Evolutionary conservation across 2,329 filamentous ascomycete genomes (phyloP), one percentile per base, ranked within the genome.

Genomic region (Plectosphaerella cucumerina): DNA sequence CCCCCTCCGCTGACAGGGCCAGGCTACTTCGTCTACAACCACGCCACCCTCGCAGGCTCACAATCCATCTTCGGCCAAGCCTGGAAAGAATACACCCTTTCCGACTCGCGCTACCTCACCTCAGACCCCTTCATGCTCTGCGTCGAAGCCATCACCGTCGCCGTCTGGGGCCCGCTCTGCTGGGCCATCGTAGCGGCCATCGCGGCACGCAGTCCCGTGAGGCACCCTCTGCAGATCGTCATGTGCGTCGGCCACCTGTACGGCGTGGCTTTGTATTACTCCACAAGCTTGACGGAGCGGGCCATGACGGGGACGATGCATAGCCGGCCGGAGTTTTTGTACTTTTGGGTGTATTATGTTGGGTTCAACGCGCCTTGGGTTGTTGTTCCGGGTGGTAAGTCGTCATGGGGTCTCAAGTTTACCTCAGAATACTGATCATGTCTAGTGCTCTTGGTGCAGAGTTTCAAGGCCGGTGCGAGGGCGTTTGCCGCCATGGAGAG

Each of bases 31-130:
- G 77, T 91, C 55, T 67, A 81, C 56, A 83, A 92, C 64, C 86
- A 89, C 65, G 69, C 73, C 20, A 73, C 71, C 21, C 77, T 96
- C 65, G 82, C 84, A 0, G 73, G 79, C 11, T 82, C 82, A 53
- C 86, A 90, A 64, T 84, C 85, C 50, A 70, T 94, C 8, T 86
- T 92, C 51, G 89, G 86, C 3, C 90, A 96, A 72, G 75, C 96
- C 43, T 96, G 91, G 91, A 96, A 96, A 65, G 91, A 96, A 69
- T 96, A 96, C 65, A 80, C 89, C 3, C 77, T 92, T 33, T 92
- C 89, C 3, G 91, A 96, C 70, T 95, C 90, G 50, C 80, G 91
- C 42, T 96, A 96, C 63, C 73, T 96, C 59, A 91, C 86, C 3
- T 84, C 85, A 17, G 88, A 94, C 63, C 79, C 86, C 1, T 91